phyloP scores from a whole-genome alignment of 2,329 filamentous ascomycete species.

The Dactylellina parvicollis region DNA sequence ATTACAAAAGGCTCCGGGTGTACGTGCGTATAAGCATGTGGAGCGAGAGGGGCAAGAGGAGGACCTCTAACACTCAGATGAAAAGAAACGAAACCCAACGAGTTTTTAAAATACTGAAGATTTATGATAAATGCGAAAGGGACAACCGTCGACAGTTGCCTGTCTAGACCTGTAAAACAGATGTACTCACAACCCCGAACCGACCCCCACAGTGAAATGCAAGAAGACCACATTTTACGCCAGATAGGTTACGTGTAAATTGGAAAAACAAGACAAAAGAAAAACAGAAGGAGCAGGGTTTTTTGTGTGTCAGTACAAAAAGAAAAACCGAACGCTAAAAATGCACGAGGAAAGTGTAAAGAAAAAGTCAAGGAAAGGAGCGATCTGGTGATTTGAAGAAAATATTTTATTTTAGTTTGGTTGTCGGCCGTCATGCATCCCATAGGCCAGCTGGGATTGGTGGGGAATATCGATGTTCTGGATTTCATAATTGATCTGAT shows the following conservation, averaged over 20 bases:
- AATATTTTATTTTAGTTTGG: conserved; percentile 22
- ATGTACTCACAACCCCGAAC: conserved; percentile 17
- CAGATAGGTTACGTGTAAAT: conserved; percentile 36
- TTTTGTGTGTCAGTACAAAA: conserved; percentile 22
- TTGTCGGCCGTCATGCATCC: conserved; percentile 47
- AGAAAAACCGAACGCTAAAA: conserved; percentile 49
- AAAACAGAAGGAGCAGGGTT: conserved; percentile 18
- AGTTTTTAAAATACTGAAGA: conserved; percentile 1
- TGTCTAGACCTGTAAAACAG: conserved; percentile 31
- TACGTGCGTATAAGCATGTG: conserved; percentile 21
- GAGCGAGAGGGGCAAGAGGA: neutral
- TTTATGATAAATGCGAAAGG: conserved; percentile 3
- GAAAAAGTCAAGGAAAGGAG: conserved; percentile 4
- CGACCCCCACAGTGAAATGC: conserved; percentile 13
- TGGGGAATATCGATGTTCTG: conserved; percentile 24
- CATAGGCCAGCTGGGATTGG: conserved; percentile 44
- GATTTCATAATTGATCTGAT: conserved; percentile 12
- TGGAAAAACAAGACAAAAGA: conserved; percentile 31
- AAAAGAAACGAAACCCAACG: conserved; percentile 24
- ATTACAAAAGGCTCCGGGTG: conserved; percentile 18
- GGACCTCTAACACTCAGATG: conserved; percentile 16
- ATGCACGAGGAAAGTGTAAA: conserved; percentile 32
- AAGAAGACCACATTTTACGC: conserved; percentile 34
- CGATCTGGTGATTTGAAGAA: neutral
- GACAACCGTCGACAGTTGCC: conserved; percentile 42